Evolutionary conservation across 768 basidiomycete genomes (phyloP).

Genomic region (Daedaleopsis sinensis): DNA sequence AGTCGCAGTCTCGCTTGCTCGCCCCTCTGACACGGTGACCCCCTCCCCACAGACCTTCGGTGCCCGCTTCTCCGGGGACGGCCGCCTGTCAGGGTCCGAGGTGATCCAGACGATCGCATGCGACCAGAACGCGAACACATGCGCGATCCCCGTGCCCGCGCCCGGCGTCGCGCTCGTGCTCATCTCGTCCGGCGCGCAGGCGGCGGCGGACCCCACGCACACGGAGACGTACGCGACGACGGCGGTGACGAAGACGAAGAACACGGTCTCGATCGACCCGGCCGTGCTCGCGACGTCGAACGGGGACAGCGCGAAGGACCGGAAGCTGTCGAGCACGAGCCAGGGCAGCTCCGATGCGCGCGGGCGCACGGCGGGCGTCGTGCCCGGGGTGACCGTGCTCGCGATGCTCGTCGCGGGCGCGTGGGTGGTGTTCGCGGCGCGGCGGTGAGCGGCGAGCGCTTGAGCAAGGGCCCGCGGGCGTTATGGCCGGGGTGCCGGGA

Average conservation of each 20-base stretch:
- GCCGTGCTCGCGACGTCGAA: slow-evolving; percentile 63
- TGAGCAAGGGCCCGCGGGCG: no score
- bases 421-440: slow-evolving; percentile 10
- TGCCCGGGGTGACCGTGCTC: slow-evolving; percentile 21
- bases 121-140: slow-evolving; percentile 48
- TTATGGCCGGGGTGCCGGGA: no score
- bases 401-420: slow-evolving; percentile 15
- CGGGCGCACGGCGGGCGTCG: slow-evolving; percentile 17
- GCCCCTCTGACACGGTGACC: slow-evolving; percentile 7
- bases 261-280: slow-evolving; percentile 60
- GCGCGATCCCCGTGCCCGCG: slow-evolving; percentile 63
- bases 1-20: background rate
- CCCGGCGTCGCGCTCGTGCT: slow-evolving; percentile 81
- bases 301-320: slow-evolving; percentile 51
- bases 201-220: slow-evolving; percentile 35
- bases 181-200: slow-evolving; percentile 47
- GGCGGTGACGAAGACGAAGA: slow-evolving; percentile 51
- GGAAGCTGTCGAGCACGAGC: slow-evolving; percentile 29
- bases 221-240: slow-evolving; percentile 63
- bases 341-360: slow-evolving; percentile 27
- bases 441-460: slow-evolving; percentile 3
- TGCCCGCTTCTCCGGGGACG: slow-evolving; percentile 41
- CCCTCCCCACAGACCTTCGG: slow-evolving; percentile 29
- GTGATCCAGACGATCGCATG: slow-evolving; percentile 41
- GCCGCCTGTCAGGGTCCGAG: slow-evolving; percentile 39